Evolutionary conservation across 495 filamentous ascomycete species (phyloP).

Genomic region (Cryomyces minteri): DNA sequence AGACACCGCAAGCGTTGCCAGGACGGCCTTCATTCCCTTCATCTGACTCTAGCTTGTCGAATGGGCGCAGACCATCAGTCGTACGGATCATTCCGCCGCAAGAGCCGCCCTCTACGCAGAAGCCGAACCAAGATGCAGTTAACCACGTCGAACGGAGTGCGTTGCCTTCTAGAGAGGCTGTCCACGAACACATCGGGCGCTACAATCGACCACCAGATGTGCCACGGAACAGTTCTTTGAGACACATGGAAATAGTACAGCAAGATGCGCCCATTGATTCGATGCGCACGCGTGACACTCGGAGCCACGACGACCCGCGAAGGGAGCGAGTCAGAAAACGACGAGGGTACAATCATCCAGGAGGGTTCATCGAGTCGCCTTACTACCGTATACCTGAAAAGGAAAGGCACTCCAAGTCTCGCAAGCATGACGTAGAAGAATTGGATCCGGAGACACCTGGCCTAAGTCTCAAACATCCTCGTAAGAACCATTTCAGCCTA

Average conservation of each 20-base stretch:
- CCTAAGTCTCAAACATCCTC: constrained; percentile 1
- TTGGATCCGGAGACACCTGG: neutral
- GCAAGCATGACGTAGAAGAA: too few species aligned
- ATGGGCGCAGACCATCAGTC: neutral
- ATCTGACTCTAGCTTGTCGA: neutral
- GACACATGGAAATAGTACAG: neutral
- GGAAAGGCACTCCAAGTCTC: too few species aligned
- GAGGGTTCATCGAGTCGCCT: too few species aligned
- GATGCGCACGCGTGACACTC: too few species aligned
- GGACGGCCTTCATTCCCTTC: neutral
- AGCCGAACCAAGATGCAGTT: neutral
- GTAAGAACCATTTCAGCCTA: constrained; percentile 10
- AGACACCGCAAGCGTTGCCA: neutral
- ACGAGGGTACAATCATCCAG: too few species aligned
- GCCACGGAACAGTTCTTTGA: neutral
- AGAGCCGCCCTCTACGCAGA: neutral
- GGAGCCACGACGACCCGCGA: too few species aligned
- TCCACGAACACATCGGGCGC: neutral
- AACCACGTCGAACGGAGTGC: neutral
- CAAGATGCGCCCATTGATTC: too few species aligned
- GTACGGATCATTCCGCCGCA: constrained; percentile 1
- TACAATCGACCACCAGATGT: neutral
- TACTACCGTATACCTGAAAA: too few species aligned
- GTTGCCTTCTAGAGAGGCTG: neutral
- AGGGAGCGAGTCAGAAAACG: too few species aligned